A percentile compares a stretch with the other conserved stretches of the same genome.
phyloP scores from a whole-genome alignment of 148 eudicot genomes.

The Chenopodium formosanum region DNA sequence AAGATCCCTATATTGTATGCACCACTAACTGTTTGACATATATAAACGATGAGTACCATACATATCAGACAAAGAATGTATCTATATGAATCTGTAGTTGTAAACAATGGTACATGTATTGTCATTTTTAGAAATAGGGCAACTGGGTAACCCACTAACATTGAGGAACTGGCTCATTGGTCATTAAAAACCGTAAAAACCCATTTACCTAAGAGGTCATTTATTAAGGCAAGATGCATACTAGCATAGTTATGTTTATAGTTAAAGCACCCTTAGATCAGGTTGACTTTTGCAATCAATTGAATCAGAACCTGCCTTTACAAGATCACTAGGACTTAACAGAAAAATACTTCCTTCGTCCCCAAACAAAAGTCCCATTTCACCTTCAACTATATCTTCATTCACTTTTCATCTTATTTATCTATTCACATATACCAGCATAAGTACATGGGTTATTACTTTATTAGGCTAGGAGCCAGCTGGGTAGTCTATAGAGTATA shows the following conservation, averaged over 20 bases:
- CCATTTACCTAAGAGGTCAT: not conserved
- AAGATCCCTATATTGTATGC: conserved; percentile 92
- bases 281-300: not conserved
- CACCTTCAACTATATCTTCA: no score
- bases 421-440: no score
- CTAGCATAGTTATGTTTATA: not conserved
- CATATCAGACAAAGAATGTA: conserved; percentile 1
- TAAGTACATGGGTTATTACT: no score
- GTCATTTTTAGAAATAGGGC: not conserved
- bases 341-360: not conserved
- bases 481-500: not conserved
- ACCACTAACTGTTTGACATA: conserved; percentile 60
- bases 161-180: not conserved
- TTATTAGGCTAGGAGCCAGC: not conserved
- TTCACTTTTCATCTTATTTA: no score
- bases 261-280: not conserved
- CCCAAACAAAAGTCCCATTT: no score
- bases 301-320: not conserved
- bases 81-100: not conserved
- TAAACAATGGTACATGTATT: not conserved
- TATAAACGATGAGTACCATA: not conserved
- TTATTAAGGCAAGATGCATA: not conserved
- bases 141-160: not conserved
- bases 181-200: not conserved
- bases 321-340: not conserved